Evolutionary conservation across 1,139 yeast genomes (phyloP), one percentile per base, ranked within the genome.

Genomic region (Hyphopichia khmerensis): DNA sequence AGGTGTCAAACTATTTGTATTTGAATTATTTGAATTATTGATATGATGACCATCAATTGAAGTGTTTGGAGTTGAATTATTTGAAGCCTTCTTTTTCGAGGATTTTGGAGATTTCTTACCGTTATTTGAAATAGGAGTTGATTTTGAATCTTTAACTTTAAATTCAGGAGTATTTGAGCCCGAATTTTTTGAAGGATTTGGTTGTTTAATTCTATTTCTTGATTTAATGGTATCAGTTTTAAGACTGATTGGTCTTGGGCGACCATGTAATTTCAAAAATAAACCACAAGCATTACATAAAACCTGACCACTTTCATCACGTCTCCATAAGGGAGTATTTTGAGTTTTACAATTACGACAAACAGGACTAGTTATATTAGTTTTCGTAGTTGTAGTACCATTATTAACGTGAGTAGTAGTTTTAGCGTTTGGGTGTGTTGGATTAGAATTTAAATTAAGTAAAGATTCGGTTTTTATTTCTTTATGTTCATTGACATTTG

Each of bases 211-310:
- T 56, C 98, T 76, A 61, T 90, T 90, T 57, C 97, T 77, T 37
- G 95, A 84, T 65, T 90, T 88, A 59, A 91, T 91, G 19, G 93
- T 90, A 64, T 90, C 96, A 6, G 96, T 89, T 60, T 91, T 91
- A 54, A 91, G 69, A 27, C 93, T 84, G 44, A 89, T 89, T 3
- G 98, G 97, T 54, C 98, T 76, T 27, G 96, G 88, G 43, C 96
- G 78, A 19, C 96, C 96, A 59, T 91, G 98, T 35, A 91, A 75
- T 65, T 91, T 91, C 48, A 91, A 69, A 57, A 91, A 91, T 42
- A 91, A 72, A 0, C 98, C 98, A 68, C 97, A 91, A 4, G 98
- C 98, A 67, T 91, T 91, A 62, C 98, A 91, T 40, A 91, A 75
- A 14, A 89, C 96, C 52, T 88, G 95, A 14, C 98, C 98, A 15